These are phyloP conservation scores for Pseudovirgaria hyperparasitica DNA, from an alignment of 2,329 filamentous ascomycete genomes.

Conservation along the genomic window DNA sequence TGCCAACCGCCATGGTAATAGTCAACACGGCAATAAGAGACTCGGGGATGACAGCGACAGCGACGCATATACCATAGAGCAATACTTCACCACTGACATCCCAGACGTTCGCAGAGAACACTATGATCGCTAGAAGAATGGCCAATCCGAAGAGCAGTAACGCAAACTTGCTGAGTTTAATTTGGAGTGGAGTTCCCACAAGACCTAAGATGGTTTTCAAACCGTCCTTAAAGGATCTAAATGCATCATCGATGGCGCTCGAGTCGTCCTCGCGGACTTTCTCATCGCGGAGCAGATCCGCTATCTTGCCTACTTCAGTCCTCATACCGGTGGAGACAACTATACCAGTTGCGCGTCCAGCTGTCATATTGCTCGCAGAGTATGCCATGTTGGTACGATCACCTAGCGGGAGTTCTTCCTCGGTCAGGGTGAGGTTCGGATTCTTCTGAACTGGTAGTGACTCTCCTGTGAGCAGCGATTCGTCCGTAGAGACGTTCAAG, in stretches of 20 bases:
- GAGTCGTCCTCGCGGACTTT: conserved; percentile 4
- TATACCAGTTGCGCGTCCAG: conserved; percentile 55
- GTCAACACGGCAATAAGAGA: conserved; percentile 53
- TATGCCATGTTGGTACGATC: conserved; percentile 61
- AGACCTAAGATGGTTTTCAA: conserved; percentile 47
- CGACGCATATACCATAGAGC: conserved; percentile 36
- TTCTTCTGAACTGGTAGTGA: conserved; percentile 56
- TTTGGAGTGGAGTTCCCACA: conserved; percentile 71
- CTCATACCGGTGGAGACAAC: conserved; percentile 60
- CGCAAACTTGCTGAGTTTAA: conserved; percentile 75
- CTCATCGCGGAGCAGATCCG: too few relatives aligned
- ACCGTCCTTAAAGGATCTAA: conserved; percentile 20
- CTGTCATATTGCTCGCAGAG: conserved; percentile 59
- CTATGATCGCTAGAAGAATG: conserved; percentile 55
- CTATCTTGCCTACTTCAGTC: conserved; percentile 66
- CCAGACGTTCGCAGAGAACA: conserved; percentile 48
- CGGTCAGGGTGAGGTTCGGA: conserved; percentile 40
- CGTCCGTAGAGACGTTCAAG: conserved; percentile 66
- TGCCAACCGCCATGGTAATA: conserved; percentile 45
- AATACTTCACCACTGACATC: conserved; percentile 29
- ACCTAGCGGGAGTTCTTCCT: conserved; percentile 40
- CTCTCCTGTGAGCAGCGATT: conserved; percentile 62
- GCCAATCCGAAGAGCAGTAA: conserved; percentile 67
- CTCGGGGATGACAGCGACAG: conserved; percentile 34
- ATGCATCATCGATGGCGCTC: conserved; percentile 2